Evolutionary conservation across 1,284 basidiomycete species (phyloP).

Genomic region (Neolentinus lepideus): DNA sequence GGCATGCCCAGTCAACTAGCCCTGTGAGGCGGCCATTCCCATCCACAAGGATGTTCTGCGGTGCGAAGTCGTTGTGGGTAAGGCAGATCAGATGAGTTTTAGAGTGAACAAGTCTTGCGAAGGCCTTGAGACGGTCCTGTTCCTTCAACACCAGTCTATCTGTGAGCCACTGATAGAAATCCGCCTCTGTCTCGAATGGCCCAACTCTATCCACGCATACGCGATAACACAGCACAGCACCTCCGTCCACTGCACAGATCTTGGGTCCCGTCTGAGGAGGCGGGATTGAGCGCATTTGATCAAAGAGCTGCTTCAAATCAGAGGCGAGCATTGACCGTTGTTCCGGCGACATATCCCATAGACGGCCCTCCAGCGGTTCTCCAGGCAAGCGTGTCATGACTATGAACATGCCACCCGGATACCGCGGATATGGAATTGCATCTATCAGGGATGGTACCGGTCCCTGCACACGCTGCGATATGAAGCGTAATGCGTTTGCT

Average conservation of each 20-base stretch:
- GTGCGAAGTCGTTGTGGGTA: slow-evolving; percentile 6
- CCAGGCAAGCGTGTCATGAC: background rate
- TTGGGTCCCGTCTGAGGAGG: background rate
- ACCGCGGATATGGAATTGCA: background rate
- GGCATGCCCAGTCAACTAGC: slow-evolving; percentile 8
- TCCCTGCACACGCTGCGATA: background rate
- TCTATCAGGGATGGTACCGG: background rate
- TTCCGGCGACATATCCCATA: background rate
- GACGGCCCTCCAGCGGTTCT: background rate
- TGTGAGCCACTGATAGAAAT: background rate
- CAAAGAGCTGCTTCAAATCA: background rate
- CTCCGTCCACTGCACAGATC: background rate
- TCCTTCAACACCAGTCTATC: background rate
- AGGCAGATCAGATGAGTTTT: background rate
- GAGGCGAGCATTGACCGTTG: background rate
- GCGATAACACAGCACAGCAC: background rate
- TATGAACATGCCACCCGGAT: background rate
- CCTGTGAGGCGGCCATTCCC: slow-evolving; percentile 5
- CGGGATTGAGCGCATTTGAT: background rate
- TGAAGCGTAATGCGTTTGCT: background rate
- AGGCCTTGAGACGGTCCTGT: background rate
- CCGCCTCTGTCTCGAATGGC: background rate
- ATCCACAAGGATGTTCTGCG: slow-evolving; percentile 6
- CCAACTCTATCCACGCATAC: background rate
- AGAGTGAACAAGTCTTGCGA: background rate